A percentile compares a stretch with the other conserved stretches of the same genome.
These are phyloP conservation scores for Tolypocladium ovalisporum DNA, from an alignment of 2,329 filamentous ascomycete species.

Conservation along the genomic window DNA sequence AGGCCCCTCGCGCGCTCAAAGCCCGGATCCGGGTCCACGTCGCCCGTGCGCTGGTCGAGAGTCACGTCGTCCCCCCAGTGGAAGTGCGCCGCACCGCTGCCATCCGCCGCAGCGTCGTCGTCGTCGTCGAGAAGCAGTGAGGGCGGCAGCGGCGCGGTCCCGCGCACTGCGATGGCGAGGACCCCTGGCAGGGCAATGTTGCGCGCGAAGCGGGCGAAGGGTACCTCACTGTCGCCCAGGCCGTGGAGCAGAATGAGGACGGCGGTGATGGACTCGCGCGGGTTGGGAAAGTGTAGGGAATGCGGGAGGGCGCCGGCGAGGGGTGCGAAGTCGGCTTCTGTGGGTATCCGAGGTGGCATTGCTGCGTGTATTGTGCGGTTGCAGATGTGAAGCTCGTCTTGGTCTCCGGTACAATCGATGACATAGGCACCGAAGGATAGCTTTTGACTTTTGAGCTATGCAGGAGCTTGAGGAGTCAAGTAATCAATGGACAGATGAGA, in stretches of 20 bases:
- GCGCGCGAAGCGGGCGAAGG: slow-evolving; percentile 59
- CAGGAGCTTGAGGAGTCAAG: neutral
- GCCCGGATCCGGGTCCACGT: slow-evolving; percentile 51
- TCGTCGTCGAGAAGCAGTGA: slow-evolving; percentile 37
- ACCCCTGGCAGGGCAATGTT: slow-evolving; percentile 68
- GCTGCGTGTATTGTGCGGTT: neutral
- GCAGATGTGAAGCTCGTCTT: neutral
- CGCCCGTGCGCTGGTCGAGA: slow-evolving; percentile 37
- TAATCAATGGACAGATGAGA: neutral
- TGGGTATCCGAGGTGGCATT: slow-evolving; percentile 40
- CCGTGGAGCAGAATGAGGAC: slow-evolving; percentile 77
- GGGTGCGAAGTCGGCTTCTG: slow-evolving; percentile 35
- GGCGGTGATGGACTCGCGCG: slow-evolving; percentile 55
- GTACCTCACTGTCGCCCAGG: slow-evolving; percentile 61
- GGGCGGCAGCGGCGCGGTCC: slow-evolving; percentile 57
- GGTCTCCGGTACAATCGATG: neutral
- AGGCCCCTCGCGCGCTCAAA: slow-evolving; percentile 37
- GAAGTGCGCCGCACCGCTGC: slow-evolving; percentile 23
- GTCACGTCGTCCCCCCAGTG: slow-evolving; percentile 60
- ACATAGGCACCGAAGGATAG: too few relatives aligned
- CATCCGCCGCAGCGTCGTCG: slow-evolving; percentile 13
- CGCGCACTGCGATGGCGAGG: slow-evolving; percentile 62
- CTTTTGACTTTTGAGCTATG: neutral
- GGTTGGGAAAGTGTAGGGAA: slow-evolving; percentile 37
- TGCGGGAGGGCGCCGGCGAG: slow-evolving; percentile 30